phyloP scores from a whole-genome alignment of 129 eudicot species.

The Centella asiatica region DNA sequence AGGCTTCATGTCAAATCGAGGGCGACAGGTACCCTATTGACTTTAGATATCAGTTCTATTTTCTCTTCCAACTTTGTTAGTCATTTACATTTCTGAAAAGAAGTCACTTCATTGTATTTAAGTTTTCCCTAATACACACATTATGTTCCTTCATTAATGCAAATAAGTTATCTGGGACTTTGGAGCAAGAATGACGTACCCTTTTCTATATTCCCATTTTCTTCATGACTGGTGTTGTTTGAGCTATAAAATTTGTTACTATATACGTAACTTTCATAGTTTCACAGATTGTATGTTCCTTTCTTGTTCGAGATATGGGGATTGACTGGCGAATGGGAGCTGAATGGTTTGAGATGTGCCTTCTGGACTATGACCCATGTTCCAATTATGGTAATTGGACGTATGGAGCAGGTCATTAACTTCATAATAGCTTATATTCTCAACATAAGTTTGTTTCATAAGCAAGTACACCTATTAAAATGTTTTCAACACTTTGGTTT shows the following conservation, averaged over 20 bases:
- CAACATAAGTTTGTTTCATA: not conserved
- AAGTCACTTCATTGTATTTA: not conserved
- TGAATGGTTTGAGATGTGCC: constrained; percentile 81
- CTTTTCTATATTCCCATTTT: not conserved
- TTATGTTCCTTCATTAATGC: not conserved
- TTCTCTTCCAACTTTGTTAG: not conserved
- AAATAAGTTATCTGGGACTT: not conserved
- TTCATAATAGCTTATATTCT: not conserved
- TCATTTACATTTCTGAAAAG: not conserved
- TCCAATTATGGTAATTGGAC: constrained; percentile 78
- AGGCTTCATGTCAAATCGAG: constrained; percentile 74
- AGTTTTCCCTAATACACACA: not conserved
- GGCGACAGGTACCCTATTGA: constrained; percentile 44
- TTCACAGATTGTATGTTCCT: constrained; percentile 66
- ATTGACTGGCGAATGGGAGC: constrained; percentile 91
- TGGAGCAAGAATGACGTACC: not conserved
- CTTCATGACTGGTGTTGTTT: not conserved
- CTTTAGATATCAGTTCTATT: not conserved
- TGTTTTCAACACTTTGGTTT: not conserved
- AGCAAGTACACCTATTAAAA: not conserved
- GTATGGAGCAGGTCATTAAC: constrained; percentile 54
- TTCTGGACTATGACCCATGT: constrained; percentile 71
- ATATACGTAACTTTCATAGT: not conserved
- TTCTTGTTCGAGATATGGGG: constrained; percentile 74
- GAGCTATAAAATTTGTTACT: not conserved